These are phyloP conservation scores for Dactylonectria estremocensis DNA, from an alignment of 2,329 filamentous ascomycete genomes.

Conservation along the genomic window DNA sequence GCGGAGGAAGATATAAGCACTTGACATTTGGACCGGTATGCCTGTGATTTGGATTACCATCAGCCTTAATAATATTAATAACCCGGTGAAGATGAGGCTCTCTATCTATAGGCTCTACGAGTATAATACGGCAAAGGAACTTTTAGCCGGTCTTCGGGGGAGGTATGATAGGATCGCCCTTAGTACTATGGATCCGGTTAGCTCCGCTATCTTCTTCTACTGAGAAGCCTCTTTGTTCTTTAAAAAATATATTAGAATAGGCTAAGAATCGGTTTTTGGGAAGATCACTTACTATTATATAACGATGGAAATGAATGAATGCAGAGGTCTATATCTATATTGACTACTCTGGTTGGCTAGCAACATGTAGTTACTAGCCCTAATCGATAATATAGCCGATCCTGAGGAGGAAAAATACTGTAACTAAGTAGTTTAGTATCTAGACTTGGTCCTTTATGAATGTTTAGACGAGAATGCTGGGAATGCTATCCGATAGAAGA, in stretches of 20 bases:
- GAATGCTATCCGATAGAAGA: not conserved
- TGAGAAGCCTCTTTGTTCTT: conserved; percentile 16
- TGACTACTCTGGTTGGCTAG: not conserved
- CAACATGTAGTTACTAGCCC: not conserved
- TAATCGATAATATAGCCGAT: not conserved
- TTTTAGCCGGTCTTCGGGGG: not conserved
- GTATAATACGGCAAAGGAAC: conserved; percentile 13
- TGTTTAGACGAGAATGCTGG: conserved; percentile 16
- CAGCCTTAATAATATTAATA: conserved; percentile 30
- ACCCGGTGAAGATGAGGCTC: conserved; percentile 30
- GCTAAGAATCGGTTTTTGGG: conserved; percentile 17
- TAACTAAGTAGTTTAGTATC: conserved; percentile 8
- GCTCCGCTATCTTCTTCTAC: conserved; percentile 29
- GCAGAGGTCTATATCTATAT: not conserved
- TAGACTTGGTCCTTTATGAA: conserved; percentile 22
- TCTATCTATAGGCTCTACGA: conserved; percentile 22
- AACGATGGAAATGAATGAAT: conserved; percentile 1
- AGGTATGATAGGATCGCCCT: not conserved
- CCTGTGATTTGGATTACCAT: conserved; percentile 30
- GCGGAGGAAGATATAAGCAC: conserved; percentile 27
- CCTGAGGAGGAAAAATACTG: not conserved
- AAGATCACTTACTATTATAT: conserved; percentile 2
- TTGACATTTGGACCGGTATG: conserved; percentile 22
- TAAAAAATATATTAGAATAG: conserved; percentile 6
- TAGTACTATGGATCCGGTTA: conserved; percentile 3